Conservation (phyloP, 441 rosid genomes). For the Mallotus japonicus region DNA sequence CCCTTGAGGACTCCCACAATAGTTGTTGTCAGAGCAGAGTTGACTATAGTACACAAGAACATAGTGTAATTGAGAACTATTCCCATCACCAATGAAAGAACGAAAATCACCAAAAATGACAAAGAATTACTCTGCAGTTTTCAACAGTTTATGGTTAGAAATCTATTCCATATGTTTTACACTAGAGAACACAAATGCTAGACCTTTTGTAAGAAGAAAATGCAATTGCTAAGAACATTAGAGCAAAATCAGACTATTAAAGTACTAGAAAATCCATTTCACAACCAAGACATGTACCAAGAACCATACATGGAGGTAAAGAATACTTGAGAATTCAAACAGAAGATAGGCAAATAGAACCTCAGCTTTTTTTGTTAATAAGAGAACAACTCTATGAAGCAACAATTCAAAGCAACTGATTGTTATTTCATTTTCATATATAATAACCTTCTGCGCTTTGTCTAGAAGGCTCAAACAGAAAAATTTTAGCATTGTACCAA, state of each 20-base stretch:
- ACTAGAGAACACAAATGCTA: background rate
- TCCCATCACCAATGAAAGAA: conserved; percentile 86
- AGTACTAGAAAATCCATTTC: background rate
- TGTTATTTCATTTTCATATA: too few relatives aligned
- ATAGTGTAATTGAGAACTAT: conserved; percentile 93
- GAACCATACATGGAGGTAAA: background rate
- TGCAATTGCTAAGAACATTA: background rate
- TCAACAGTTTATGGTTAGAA: conserved; percentile 24
- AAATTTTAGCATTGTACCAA: background rate
- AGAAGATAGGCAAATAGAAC: background rate
- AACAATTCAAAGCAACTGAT: background rate
- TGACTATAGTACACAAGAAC: conserved; percentile 95
- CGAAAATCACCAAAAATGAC: conserved; percentile 60
- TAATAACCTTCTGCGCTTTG: background rate
- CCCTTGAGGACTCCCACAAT: conserved; percentile 98
- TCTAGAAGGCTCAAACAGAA: background rate
- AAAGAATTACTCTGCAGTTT: conserved; percentile 69
- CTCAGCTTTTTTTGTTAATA: background rate
- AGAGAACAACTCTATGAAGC: background rate
- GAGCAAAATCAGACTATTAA: background rate
- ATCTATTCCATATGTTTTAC: background rate
- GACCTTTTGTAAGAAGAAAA: background rate
- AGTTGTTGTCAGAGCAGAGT: conserved; percentile 95
- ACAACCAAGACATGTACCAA: background rate
- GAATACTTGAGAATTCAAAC: background rate